A percentile compares a stretch with the other conserved stretches of the same genome.
Evolutionary conservation across 345 rosid genomes (phyloP).

Genomic region (Lenwebbia sp.): DNA sequence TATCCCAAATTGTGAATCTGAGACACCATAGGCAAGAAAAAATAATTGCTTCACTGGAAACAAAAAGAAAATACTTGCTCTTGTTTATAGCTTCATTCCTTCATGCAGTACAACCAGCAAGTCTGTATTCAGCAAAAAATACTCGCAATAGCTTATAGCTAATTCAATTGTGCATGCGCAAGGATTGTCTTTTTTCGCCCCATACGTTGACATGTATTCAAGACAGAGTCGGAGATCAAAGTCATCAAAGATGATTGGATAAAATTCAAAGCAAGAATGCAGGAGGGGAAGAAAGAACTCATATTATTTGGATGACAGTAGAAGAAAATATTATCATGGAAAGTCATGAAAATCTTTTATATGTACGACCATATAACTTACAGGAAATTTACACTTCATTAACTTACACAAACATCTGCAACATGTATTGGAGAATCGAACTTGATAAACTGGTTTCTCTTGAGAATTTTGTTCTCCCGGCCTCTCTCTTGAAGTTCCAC

Average conservation of each 20-base stretch:
- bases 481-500: not conserved
- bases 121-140: not conserved
- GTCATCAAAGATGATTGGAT: not conserved
- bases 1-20: not conserved
- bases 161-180: not conserved
- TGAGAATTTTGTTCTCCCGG: not conserved
- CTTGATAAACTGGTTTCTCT: not conserved
- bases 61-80: not conserved
- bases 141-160: not conserved
- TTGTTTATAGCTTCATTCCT: not conserved
- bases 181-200: not conserved
- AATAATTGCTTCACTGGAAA: not conserved
- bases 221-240: not conserved
- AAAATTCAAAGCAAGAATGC: not conserved
- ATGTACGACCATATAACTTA: not conserved
- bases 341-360: not conserved
- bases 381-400: conserved; percentile 5
- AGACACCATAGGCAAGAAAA: not conserved
- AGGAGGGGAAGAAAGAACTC: not conserved
- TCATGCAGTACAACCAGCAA: not conserved
- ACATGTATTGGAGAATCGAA: not conserved
- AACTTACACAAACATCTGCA: conserved; percentile 3
- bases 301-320: not conserved
- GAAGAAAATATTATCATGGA: not conserved
- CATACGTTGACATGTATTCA: not conserved